phyloP scores from a whole-genome alignment of 495 filamentous ascomycete genomes.

The Letharia columbiana region DNA sequence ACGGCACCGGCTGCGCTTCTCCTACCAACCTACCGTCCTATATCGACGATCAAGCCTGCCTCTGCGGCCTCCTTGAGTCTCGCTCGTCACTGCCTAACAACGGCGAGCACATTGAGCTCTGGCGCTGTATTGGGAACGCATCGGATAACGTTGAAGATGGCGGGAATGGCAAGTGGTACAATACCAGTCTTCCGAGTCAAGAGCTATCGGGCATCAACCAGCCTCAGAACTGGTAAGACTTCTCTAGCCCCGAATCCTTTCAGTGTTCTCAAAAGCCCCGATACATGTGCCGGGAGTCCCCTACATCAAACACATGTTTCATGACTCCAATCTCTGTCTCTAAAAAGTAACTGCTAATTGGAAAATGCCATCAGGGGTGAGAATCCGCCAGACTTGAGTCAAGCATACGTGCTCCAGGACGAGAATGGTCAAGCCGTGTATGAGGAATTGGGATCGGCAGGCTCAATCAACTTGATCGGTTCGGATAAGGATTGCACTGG shows the following conservation, averaged over 20 bases:
- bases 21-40: slow-evolving; percentile 20
- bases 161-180: slow-evolving; percentile 22
- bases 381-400: slow-evolving; percentile 21
- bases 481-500: slow-evolving; percentile 19
- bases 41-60: slow-evolving; percentile 18
- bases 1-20: slow-evolving; percentile 17
- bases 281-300: not conserved
- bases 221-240: slow-evolving; percentile 14
- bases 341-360: not conserved
- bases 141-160: slow-evolving; percentile 15
- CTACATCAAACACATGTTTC: not conserved
- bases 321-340: not conserved
- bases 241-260: not conserved
- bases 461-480: slow-evolving; percentile 16
- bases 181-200: slow-evolving; percentile 18
- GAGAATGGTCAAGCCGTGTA: slow-evolving; percentile 16
- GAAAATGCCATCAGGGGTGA: not conserved
- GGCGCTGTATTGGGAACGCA: slow-evolving; percentile 22
- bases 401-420: slow-evolving; percentile 12
- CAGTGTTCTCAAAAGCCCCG: not conserved
- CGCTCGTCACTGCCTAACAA: slow-evolving; percentile 15
- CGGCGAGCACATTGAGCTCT: slow-evolving; percentile 14
- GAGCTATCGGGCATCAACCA: slow-evolving; percentile 23
- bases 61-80: slow-evolving; percentile 22
- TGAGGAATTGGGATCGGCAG: slow-evolving; percentile 8